phyloP scores from a whole-genome alignment of 2,329 filamentous ascomycete genomes.

The Diaporthe sp. region DNA sequence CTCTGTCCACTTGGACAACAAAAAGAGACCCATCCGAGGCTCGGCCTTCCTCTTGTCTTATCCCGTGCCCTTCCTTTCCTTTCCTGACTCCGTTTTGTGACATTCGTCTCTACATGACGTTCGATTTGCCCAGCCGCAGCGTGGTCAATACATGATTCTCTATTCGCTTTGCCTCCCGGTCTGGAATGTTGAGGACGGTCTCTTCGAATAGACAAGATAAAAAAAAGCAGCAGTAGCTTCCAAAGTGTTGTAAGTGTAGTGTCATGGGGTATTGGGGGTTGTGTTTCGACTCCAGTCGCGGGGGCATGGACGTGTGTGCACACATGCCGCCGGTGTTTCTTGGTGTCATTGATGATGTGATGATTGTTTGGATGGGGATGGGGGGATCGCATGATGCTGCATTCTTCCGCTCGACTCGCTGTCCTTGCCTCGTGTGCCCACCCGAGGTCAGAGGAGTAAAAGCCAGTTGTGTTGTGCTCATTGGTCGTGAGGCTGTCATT shows the following conservation, averaged over 20 bases:
- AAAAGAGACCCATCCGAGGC: slow-evolving; percentile 38
- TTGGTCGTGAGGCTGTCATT: slow-evolving; percentile 32
- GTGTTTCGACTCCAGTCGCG: slow-evolving; percentile 47
- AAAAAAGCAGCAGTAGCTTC: slow-evolving; percentile 39
- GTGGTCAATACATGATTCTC: slow-evolving; percentile 40
- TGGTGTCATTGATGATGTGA: slow-evolving; percentile 44
- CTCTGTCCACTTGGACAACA: slow-evolving; percentile 39
- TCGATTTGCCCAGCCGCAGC: slow-evolving; percentile 37
- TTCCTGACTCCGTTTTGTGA: slow-evolving; percentile 38
- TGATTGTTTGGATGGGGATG: slow-evolving; percentile 15
- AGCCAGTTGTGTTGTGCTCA: slow-evolving; percentile 34
- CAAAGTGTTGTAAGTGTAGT: slow-evolving; percentile 43
- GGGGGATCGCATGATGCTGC: slow-evolving; percentile 33
- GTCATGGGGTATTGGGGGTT: slow-evolving; percentile 43
- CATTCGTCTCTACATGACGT: slow-evolving; percentile 41
- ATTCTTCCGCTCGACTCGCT: slow-evolving; percentile 22
- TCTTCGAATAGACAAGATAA: slow-evolving; percentile 37
- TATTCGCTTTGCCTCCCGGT: slow-evolving; percentile 36
- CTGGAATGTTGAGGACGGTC: slow-evolving; percentile 31
- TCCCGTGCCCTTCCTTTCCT: slow-evolving; percentile 33
- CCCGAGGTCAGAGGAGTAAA: slow-evolving; percentile 3
- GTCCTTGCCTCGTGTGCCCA: slow-evolving; percentile 21
- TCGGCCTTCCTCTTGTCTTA: slow-evolving; percentile 40
- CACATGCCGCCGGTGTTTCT: slow-evolving; percentile 45
- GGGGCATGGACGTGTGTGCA: slow-evolving; percentile 49